Evolutionary conservation across 2,329 filamentous ascomycete species (phyloP), one percentile per base, ranked within the genome.

Genomic region (Pyricularia pennisetigena): DNA sequence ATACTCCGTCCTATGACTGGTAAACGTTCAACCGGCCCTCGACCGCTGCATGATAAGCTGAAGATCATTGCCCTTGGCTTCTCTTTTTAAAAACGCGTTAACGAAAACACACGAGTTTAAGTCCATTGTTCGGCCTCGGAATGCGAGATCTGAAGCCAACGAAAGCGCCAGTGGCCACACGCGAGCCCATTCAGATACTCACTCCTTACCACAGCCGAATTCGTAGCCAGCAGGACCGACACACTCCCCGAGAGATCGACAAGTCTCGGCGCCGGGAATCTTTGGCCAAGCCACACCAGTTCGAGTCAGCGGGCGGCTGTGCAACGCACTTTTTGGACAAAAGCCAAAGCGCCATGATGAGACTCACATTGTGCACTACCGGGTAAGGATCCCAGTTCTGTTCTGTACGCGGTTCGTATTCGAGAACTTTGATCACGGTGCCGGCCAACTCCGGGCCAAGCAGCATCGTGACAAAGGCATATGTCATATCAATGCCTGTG

Each of bases 401-500:
- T 73, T 66, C 1, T n/a, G 54, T 66, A 49, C 71, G 70, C 24
- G 71, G 70, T 12, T 70, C 64, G 24, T 72, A 73, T 69, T 75
- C 72, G 14, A 73, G 72, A 14, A 2, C n/a, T 41, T 74, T 74
- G 32, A 72, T 69, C 24, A 64, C 12, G 30, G 35, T 28, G 35
- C 68, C 67, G 61, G 72, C 70, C 28, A 72, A 64, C 20, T 76
- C 70, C 35, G 76, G 65, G 3, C 78, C 76, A 71, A 75, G 77
- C 9, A 74, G 71, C 69, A 78, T 74, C 70, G 76, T 74, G 41
- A 81, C 70, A 75, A 78, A 80, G 7, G 78, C 75, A 30, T 76
- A 74, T 62, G 77, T 72, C 74, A 79, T 79, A 69, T 80, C 79
- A 69, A 79, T 72, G 12, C 71, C 71, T n/a, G 23, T 20, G 24